Evolutionary conservation across 306 rosid genomes (phyloP).

Genomic region (Ceratonia siliqua): DNA sequence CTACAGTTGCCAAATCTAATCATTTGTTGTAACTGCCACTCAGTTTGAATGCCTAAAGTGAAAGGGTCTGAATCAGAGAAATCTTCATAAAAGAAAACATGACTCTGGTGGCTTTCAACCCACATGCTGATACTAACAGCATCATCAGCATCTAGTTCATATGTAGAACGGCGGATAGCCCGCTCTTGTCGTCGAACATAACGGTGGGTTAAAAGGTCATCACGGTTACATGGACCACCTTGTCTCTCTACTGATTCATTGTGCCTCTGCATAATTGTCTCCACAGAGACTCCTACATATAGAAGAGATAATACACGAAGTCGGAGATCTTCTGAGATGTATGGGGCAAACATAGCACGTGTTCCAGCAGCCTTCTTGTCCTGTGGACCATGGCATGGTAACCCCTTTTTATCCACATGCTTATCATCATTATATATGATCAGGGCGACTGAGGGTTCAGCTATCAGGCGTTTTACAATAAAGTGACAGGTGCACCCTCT

Average conservation of each 20-base stretch:
- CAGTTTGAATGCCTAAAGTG: conserved; percentile 88
- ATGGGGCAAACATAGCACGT: conserved; percentile 88
- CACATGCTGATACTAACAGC: conserved; percentile 68
- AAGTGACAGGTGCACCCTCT: conserved; percentile 96
- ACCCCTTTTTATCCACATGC: conserved; percentile 87
- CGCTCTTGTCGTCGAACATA: conserved; percentile 91
- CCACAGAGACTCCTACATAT: conserved; percentile 88
- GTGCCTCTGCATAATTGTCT: conserved; percentile 95
- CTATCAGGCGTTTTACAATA: conserved; percentile 83
- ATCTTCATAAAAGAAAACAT: conserved; percentile 77
- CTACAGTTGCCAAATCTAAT: conserved; percentile 78
- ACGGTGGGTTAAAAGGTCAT: conserved; percentile 88
- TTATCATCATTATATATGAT: conserved; percentile 77
- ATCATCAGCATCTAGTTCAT: conserved; percentile 82
- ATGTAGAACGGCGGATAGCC: conserved; percentile 72
- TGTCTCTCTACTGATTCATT: conserved; percentile 81
- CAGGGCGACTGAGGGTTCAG: conserved; percentile 84
- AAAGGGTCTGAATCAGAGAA: conserved; percentile 78
- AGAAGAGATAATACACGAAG: conserved; percentile 81
- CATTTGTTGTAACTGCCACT: conserved; percentile 96
- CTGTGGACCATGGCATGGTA: conserved; percentile 93
- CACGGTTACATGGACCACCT: conserved; percentile 90
- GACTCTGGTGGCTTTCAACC: conserved; percentile 80
- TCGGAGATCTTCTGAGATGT: conserved; percentile 85
- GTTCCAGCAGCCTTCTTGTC: conserved; percentile 88